Conservation (phyloP, 768 basidiomycete genomes). For the Mrakia frigida region DNA sequence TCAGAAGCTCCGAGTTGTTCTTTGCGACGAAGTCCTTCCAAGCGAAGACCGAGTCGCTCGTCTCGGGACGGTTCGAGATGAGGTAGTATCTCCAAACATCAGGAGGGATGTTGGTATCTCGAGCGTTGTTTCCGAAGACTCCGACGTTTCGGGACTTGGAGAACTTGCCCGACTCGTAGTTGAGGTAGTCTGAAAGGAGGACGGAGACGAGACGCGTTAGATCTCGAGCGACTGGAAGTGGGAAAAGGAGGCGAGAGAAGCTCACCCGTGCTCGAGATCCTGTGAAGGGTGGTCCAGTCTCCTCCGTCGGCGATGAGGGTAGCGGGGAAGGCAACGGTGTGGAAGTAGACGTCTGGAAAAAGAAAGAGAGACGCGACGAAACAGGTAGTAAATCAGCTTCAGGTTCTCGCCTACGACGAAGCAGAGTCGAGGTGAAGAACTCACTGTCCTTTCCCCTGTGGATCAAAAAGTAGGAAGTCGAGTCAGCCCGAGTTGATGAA, state of each 20-base stretch:
- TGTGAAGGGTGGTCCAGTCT: slow-evolving; percentile 88
- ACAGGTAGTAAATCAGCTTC: background rate
- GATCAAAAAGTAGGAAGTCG: background rate
- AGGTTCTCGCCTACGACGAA: background rate
- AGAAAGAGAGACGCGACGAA: background rate
- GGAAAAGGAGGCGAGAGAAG: background rate
- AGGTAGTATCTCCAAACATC: slow-evolving; percentile 98
- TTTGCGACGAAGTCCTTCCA: slow-evolving; percentile 90
- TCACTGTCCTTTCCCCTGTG: slow-evolving; percentile 72
- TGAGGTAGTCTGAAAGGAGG: slow-evolving; percentile 70
- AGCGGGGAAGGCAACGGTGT: slow-evolving; percentile 89
- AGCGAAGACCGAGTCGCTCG: slow-evolving; percentile 89
- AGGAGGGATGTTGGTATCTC: slow-evolving; percentile 84
- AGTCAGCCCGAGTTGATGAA: background rate
- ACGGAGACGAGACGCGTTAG: background rate
- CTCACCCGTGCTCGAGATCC: slow-evolving; percentile 88
- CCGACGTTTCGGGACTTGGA: slow-evolving; percentile 95
- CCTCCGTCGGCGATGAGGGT: slow-evolving; percentile 82
- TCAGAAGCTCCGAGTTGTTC: slow-evolving; percentile 87
- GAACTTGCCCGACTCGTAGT: slow-evolving; percentile 98
- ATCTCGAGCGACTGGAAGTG: background rate
- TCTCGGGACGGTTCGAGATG: slow-evolving; percentile 86
- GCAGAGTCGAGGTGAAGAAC: background rate
- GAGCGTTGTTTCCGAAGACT: slow-evolving; percentile 91
- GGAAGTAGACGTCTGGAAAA: slow-evolving; percentile 71